Conservation (phyloP, 768 basidiomycete species). For the Leccinum obscurum region DNA sequence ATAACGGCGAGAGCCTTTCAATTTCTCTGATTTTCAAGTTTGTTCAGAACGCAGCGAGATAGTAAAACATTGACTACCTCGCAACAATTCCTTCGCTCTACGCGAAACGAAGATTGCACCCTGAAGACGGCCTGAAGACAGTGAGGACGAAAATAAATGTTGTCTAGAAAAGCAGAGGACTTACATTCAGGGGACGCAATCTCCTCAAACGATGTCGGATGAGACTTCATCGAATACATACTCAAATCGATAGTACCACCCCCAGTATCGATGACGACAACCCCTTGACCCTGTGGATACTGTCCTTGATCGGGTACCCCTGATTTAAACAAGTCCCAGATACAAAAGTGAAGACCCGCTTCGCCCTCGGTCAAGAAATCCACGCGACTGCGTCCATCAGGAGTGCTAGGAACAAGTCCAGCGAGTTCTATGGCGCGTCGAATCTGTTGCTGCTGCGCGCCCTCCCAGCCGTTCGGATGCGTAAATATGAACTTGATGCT, state of each 20-base stretch:
- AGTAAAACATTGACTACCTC: conserved; percentile 26
- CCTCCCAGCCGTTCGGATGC: conserved; percentile 67
- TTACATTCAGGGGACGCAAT: conserved; percentile 34
- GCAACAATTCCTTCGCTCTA: conserved; percentile 30
- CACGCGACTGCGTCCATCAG: conserved; percentile 40
- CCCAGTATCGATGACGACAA: conserved; percentile 51
- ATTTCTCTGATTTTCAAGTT: conserved; percentile 17
- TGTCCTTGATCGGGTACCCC: conserved; percentile 12
- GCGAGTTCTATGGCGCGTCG: conserved; percentile 50
- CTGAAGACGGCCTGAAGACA: conserved; percentile 35
- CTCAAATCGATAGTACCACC: conserved; percentile 43
- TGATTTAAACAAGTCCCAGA: conserved; percentile 33
- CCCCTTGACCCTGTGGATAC: conserved; percentile 27
- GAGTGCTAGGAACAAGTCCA: conserved; percentile 45
- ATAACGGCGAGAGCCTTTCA: conserved; percentile 27
- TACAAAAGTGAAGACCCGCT: conserved; percentile 57
- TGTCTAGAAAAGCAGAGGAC: not conserved
- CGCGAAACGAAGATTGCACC: conserved; percentile 39
- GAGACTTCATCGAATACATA: conserved; percentile 32
- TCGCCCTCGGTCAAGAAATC: conserved; percentile 61
- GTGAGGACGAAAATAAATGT: not conserved
- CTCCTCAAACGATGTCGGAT: conserved; percentile 36
- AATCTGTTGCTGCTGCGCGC: conserved; percentile 52
- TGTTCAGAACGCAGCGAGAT: not conserved
- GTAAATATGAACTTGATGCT: conserved; percentile 50